Percentiles rank a stretch among this genome's conserved stretches.
These are phyloP conservation scores for Acer campestre DNA, from an alignment of 345 rosid species.

Conservation along the genomic window DNA sequence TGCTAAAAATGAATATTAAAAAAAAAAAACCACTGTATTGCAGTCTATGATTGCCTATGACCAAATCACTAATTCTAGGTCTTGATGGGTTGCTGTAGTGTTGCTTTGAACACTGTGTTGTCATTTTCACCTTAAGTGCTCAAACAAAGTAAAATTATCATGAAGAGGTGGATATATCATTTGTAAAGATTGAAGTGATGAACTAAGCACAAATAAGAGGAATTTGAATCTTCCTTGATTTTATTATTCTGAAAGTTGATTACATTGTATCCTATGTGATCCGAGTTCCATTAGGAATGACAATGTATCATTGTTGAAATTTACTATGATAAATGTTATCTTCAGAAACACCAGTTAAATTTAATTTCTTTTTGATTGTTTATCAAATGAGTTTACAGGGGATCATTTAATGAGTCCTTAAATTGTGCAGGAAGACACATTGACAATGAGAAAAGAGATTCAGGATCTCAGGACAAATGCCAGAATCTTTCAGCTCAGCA, in stretches of 20 bases:
- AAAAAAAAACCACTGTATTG: neutral
- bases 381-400: neutral
- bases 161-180: neutral
- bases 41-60: neutral
- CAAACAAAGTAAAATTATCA: neutral
- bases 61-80: neutral
- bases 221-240: neutral
- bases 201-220: neutral
- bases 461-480: conserved; percentile 95
- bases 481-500: conserved; percentile 98
- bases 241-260: neutral
- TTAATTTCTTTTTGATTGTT: neutral
- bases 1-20: neutral
- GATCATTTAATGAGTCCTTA: conserved; percentile 5
- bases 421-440: conserved; percentile 73
- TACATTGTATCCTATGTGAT: neutral
- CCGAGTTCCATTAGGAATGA: neutral
- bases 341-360: neutral
- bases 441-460: conserved; percentile 89
- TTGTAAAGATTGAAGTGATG: neutral
- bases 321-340: neutral
- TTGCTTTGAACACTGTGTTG: neutral
- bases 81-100: conserved; percentile 2
- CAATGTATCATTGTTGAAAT: conserved; percentile 1
- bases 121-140: neutral